Evolutionary conservation across 148 eudicot species (phyloP).

Genomic region (Tetragonia tetragonoides): DNA sequence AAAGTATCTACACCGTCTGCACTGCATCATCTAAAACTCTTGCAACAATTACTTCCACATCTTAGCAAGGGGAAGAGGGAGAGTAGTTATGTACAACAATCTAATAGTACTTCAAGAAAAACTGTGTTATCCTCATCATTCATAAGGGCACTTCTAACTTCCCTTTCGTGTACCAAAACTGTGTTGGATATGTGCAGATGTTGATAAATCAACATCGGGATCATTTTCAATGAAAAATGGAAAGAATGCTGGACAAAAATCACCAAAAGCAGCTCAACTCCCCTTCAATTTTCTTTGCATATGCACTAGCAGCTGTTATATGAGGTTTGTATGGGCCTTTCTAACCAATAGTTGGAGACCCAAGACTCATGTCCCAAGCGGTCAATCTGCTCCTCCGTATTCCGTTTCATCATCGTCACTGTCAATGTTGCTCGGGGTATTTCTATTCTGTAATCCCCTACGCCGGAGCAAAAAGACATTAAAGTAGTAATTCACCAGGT

Average conservation of each 20-base stretch:
- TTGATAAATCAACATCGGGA: not conserved
- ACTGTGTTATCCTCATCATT: conserved; percentile 10
- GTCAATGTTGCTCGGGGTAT: conserved; percentile 41
- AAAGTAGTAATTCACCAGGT: conserved; percentile 74
- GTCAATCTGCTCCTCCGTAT: conserved; percentile 28
- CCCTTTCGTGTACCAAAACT: conserved; percentile 24
- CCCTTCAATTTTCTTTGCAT: not conserved
- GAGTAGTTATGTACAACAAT: conserved; percentile 1
- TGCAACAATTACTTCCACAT: not conserved
- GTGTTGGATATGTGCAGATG: conserved; percentile 32
- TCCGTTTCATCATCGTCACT: conserved; percentile 86
- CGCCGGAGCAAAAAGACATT: conserved; percentile 72
- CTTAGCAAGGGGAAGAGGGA: not conserved
- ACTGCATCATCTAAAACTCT: not conserved
- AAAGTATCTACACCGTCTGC: not conserved
- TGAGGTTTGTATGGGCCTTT: conserved; percentile 24
- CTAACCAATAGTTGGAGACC: conserved; percentile 52
- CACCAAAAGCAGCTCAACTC: not conserved
- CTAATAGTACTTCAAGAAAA: not conserved
- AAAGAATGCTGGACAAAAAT: not conserved
- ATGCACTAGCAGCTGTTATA: not conserved
- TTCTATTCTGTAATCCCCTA: conserved; percentile 68
- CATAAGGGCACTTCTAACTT: conserved; percentile 1
- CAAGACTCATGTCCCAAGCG: conserved; percentile 32
- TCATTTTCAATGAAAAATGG: not conserved